phyloP scores from a whole-genome alignment of 2,329 filamentous ascomycete species.

The Helotiales sp. region DNA sequence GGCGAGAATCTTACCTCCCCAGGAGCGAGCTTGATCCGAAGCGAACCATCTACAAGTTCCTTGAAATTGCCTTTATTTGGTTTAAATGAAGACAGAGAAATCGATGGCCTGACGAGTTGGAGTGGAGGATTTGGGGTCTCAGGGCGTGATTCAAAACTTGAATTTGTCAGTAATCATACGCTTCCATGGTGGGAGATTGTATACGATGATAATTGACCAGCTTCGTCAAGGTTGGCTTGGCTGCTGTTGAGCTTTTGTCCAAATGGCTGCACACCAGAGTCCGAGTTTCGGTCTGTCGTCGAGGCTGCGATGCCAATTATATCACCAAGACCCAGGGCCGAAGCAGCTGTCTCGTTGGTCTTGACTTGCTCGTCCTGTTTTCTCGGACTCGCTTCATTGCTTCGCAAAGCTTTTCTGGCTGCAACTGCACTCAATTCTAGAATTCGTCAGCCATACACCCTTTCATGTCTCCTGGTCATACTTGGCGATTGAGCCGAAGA shows the following conservation, averaged over 20 bases:
- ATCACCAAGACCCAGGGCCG: not conserved
- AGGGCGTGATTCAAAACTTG: slow-evolving; percentile 27
- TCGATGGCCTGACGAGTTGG: slow-evolving; percentile 31
- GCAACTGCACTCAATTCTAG: slow-evolving; percentile 35
- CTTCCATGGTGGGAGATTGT: not conserved
- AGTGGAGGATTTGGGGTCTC: slow-evolving; percentile 24
- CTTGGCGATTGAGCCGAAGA: slow-evolving; percentile 36
- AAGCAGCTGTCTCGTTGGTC: not conserved
- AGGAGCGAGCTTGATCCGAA: slow-evolving; percentile 46
- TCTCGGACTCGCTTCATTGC: slow-evolving; percentile 4
- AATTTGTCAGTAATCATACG: slow-evolving; percentile 33
- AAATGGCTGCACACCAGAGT: not conserved
- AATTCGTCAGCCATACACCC: slow-evolving; percentile 17
- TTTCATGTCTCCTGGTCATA: slow-evolving; percentile 29
- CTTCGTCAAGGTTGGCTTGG: slow-evolving; percentile 5
- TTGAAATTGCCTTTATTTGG: slow-evolving; percentile 46
- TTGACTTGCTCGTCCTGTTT: not conserved
- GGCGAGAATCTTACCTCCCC: slow-evolving; percentile 45
- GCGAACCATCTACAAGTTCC: slow-evolving; percentile 39
- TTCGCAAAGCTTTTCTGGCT: slow-evolving; percentile 27
- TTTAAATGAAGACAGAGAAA: slow-evolving; percentile 46
- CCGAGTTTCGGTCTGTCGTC: not conserved
- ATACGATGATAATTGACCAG: slow-evolving; percentile 16
- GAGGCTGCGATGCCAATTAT: not conserved
- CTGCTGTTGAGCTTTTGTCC: not conserved